These are phyloP conservation scores for Debaryomyces maramus DNA, from an alignment of 805 yeast species.

Conservation along the genomic window DNA sequence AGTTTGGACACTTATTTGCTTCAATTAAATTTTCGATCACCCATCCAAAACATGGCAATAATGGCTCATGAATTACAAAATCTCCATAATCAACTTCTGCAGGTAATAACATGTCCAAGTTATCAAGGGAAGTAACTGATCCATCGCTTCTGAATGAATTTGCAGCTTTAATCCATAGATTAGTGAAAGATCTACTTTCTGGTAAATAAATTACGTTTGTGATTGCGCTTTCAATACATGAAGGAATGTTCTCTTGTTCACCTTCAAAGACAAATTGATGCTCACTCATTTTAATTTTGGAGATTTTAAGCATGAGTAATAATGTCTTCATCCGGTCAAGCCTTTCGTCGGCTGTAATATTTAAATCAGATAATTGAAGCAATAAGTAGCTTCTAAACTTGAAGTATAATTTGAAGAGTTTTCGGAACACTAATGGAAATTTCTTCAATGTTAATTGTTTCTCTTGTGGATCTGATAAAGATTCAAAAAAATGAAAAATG, in stretches of 20 bases:
- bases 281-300: conserved; percentile 66
- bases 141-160: conserved; percentile 19
- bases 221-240: conserved; percentile 80
- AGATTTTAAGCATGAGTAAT: conserved; percentile 62
- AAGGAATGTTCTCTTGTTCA: conserved; percentile 52
- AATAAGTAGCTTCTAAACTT: conserved; percentile 65
- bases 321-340: conserved; percentile 67
- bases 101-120: conserved; percentile 34
- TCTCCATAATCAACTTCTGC: conserved; percentile 23
- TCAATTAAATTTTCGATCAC: conserved; percentile 76
- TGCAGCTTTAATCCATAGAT: conserved; percentile 68
- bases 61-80: conserved; percentile 40
- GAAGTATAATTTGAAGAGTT: conserved; percentile 63
- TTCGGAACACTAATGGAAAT: conserved; percentile 69
- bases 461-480: conserved; percentile 51
- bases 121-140: conserved; percentile 20
- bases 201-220: conserved; percentile 75
- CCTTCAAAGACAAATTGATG: conserved; percentile 43
- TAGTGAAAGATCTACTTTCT: conserved; percentile 68
- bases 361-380: conserved; percentile 62
- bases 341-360: conserved; percentile 59
- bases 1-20: conserved; percentile 63
- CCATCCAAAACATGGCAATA: conserved; percentile 93
- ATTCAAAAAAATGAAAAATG: conserved; percentile 67
- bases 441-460: conserved; percentile 35